Conservation (phyloP, 495 filamentous ascomycete genomes). For the Xylaria venustula region DNA sequence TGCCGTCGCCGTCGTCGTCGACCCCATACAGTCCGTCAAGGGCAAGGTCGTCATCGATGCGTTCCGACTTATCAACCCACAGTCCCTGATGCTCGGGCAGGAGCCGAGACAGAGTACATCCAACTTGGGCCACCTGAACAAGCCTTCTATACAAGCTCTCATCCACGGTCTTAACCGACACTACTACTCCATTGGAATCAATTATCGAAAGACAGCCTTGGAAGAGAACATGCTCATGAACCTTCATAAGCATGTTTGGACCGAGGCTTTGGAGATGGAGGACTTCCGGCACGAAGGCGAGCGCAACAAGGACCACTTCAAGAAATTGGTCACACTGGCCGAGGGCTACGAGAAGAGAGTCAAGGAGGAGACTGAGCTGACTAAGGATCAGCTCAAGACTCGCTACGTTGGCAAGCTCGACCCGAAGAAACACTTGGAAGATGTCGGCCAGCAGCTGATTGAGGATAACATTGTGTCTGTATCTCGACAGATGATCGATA, state of each 20-base stretch:
- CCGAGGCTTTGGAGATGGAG: constrained; percentile 94
- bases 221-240: constrained; percentile 99
- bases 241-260: constrained; percentile 98
- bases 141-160: constrained; percentile 97
- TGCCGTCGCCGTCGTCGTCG: constrained; percentile 95
- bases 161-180: constrained; percentile 97
- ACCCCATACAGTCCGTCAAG: constrained; percentile 98
- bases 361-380: constrained; percentile 95
- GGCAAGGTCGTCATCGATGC: constrained; percentile 99
- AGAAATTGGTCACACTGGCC: constrained; percentile 81
- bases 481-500: constrained; percentile 97
- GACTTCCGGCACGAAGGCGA: constrained; percentile 84
- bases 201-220: constrained; percentile 94
- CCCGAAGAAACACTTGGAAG: constrained; percentile 98
- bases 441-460: constrained; percentile 91
- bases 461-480: constrained; percentile 99
- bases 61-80: constrained; percentile 97
- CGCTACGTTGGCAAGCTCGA: constrained; percentile 98
- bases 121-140: constrained; percentile 96
- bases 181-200: constrained; percentile 98
- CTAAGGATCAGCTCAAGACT: constrained; percentile 96
- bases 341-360: constrained; percentile 98
- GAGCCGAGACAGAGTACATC: constrained; percentile 98
- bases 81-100: constrained; percentile 96
- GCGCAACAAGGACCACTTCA: constrained; percentile 80